Conservation (phyloP, 164 flowering plant genomes). For the Cinnamomum micranthum region DNA sequence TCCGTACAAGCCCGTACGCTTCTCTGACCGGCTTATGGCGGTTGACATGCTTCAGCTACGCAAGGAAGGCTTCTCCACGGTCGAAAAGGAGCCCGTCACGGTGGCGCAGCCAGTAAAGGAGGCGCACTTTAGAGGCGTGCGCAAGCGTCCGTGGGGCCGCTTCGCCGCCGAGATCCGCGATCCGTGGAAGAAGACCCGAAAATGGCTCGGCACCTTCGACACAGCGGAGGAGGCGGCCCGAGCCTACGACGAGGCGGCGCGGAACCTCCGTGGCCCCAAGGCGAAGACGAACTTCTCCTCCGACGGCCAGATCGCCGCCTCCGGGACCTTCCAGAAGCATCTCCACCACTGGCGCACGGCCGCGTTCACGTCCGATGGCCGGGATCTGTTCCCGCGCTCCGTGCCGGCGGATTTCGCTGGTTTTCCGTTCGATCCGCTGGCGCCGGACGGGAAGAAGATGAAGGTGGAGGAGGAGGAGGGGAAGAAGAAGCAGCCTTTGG, state of each 20-base stretch:
- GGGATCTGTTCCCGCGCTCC: slow-evolving; percentile 6
- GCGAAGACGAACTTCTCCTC: slow-evolving; percentile 75
- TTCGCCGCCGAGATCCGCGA: slow-evolving; percentile 91
- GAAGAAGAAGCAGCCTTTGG: slow-evolving; percentile 31
- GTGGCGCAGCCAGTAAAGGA: slow-evolving; percentile 23
- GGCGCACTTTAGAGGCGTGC: slow-evolving; percentile 67
- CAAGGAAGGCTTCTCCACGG: slow-evolving; percentile 11
- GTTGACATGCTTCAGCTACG: slow-evolving; percentile 29
- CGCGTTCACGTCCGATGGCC: not conserved
- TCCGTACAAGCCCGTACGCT: not conserved
- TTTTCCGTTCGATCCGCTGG: slow-evolving; percentile 28
- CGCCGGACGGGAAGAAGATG: slow-evolving; percentile 24
- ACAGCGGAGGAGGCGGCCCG: slow-evolving; percentile 81
- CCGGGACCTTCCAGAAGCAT: slow-evolving; percentile 17
- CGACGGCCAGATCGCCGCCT: slow-evolving; percentile 4
- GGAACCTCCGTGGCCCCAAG: slow-evolving; percentile 65
- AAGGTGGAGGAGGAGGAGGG: not conserved
- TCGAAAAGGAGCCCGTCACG: slow-evolving; percentile 2
- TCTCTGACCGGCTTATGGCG: slow-evolving; percentile 23
- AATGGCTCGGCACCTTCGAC: slow-evolving; percentile 88
- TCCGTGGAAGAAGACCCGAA: slow-evolving; percentile 80
- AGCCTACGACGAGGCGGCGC: slow-evolving; percentile 83
- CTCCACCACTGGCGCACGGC: slow-evolving; percentile 10
- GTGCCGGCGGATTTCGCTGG: slow-evolving; percentile 29
- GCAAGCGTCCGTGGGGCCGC: slow-evolving; percentile 94